Evolutionary conservation across 2,329 filamentous ascomycete genomes (phyloP).

Genomic region (Hypocrella siamensis): DNA sequence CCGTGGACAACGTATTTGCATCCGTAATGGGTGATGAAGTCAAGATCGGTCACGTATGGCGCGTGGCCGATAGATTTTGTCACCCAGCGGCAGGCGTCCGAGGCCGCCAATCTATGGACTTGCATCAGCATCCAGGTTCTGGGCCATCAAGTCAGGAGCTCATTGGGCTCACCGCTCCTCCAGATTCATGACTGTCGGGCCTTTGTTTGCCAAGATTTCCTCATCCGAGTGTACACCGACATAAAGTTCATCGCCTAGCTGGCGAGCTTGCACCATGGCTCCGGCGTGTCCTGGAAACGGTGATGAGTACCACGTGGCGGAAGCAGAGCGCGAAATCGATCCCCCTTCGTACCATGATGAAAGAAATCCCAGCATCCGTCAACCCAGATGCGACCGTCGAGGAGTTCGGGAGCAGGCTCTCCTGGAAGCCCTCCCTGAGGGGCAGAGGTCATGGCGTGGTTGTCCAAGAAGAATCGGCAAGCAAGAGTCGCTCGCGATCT

Average conservation of each 20-base stretch:
- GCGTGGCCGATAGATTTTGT: slow-evolving; percentile 71
- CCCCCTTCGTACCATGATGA: slow-evolving; percentile 57
- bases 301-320: neutral
- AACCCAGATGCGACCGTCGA: slow-evolving; percentile 78
- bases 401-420: slow-evolving; percentile 35
- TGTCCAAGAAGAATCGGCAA: neutral
- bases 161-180: slow-evolving; percentile 51
- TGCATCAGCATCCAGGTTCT: neutral
- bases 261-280: slow-evolving; percentile 89
- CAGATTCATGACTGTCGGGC: slow-evolving; percentile 91
- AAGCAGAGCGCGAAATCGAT: neutral
- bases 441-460: slow-evolving; percentile 9
- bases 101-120: slow-evolving; percentile 55
- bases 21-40: slow-evolving; percentile 90
- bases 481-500: no score
- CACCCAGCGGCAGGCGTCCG: slow-evolving; percentile 90
- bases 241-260: slow-evolving; percentile 73
- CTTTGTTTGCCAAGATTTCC: slow-evolving; percentile 91
- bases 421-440: slow-evolving; percentile 17
- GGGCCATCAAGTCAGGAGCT: slow-evolving; percentile 1
- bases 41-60: slow-evolving; percentile 85
- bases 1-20: slow-evolving; percentile 94
- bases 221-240: slow-evolving; percentile 94
- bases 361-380: slow-evolving; percentile 99
- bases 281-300: slow-evolving; percentile 64